Conservation (phyloP, 208 protist genomes). For the Angomonas ambiguus region DNA sequence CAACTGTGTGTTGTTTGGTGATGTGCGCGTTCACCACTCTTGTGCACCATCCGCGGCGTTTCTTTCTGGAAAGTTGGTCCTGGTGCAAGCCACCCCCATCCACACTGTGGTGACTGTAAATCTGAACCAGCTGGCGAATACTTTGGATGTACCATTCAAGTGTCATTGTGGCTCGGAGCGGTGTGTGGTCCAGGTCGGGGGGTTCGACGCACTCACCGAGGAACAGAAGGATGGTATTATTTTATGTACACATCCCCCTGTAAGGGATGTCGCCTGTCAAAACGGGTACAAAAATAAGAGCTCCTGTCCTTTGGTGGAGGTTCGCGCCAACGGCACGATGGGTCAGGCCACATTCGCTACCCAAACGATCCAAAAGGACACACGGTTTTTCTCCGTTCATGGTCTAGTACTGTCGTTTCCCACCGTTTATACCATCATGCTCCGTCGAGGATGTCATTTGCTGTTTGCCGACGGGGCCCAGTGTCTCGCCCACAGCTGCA, state of each 20-base stretch:
- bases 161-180: conserved; percentile 41
- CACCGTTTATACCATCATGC: conserved; percentile 78
- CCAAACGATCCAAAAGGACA: conserved; percentile 39
- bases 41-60: conserved; percentile 59
- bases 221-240: conserved; percentile 47
- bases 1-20: conserved; percentile 42
- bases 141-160: conserved; percentile 28
- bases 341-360: conserved; percentile 82
- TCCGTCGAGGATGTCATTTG: conserved; percentile 59
- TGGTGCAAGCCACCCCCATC: conserved; percentile 29
- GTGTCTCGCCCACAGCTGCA: conserved; percentile 83
- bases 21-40: conserved; percentile 57
- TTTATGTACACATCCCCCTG: conserved; percentile 44
- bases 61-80: conserved; percentile 52
- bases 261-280: conserved; percentile 45
- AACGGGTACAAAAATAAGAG: conserved; percentile 54
- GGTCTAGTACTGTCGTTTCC: conserved; percentile 78
- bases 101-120: conserved; percentile 62
- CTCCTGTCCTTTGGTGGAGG: conserved; percentile 46
- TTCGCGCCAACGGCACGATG: conserved; percentile 61
- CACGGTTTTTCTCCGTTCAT: conserved; percentile 62
- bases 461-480: conserved; percentile 82
- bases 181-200: conserved; percentile 37
- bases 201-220: conserved; percentile 42
- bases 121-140: conserved; percentile 68